Conservation (phyloP, 495 filamentous ascomycete species). For the Trichodelitschia bisporula region DNA sequence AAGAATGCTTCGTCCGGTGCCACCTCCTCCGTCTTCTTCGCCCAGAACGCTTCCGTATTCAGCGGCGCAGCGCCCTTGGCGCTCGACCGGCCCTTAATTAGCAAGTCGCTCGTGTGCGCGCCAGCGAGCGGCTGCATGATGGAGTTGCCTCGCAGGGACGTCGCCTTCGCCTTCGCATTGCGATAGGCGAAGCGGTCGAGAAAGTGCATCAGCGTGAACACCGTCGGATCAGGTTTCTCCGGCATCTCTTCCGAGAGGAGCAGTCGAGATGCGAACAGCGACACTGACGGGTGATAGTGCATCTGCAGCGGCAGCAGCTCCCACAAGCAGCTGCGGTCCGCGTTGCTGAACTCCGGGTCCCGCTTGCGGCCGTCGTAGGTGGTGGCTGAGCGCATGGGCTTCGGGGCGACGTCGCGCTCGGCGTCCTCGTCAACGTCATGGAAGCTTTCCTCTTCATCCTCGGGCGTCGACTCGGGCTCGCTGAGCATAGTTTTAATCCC, state of each 20-base stretch:
- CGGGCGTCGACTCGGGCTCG: conserved; percentile 39
- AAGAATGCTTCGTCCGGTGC: conserved; percentile 90
- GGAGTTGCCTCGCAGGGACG: conserved; percentile 40
- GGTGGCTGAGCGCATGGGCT: neutral
- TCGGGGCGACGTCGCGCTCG: conserved; percentile 7
- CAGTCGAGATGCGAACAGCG: conserved; percentile 52
- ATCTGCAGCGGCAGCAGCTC: conserved; percentile 57
- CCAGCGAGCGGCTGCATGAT: conserved; percentile 89
- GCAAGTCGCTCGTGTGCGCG: conserved; percentile 30
- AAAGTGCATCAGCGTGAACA: conserved; percentile 81
- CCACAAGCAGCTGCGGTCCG: conserved; percentile 78
- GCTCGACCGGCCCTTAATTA: conserved; percentile 31
- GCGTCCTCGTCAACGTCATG: conserved; percentile 38
- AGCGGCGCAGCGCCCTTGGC: conserved; percentile 28
- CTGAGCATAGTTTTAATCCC: conserved; percentile 48
- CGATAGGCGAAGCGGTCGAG: conserved; percentile 92
- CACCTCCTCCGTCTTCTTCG: conserved; percentile 63
- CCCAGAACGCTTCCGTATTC: conserved; percentile 84
- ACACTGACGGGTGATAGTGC: conserved; percentile 91
- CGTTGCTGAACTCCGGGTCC: conserved; percentile 74
- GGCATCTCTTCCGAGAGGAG: conserved; percentile 39
- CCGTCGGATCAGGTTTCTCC: conserved; percentile 65
- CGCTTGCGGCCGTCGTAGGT: conserved; percentile 72
- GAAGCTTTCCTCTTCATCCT: conserved; percentile 52
- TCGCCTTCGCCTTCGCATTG: conserved; percentile 46